These are phyloP conservation scores for Penicillium concentricum DNA, from an alignment of 2,329 filamentous ascomycete genomes.

Conservation along the genomic window DNA sequence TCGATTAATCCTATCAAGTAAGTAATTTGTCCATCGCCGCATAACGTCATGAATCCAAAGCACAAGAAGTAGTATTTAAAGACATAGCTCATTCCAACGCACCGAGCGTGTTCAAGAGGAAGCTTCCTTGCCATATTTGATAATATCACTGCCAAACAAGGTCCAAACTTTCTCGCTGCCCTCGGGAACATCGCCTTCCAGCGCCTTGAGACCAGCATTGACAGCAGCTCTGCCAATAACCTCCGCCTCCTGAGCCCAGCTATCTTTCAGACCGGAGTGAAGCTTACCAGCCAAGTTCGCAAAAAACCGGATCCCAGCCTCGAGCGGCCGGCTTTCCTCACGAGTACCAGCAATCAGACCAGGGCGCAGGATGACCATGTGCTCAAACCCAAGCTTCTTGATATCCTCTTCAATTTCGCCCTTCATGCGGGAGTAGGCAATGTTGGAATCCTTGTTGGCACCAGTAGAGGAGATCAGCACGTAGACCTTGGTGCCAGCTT, in stretches of 20 bases:
- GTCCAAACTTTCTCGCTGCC: slow-evolving; percentile 44
- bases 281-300: slow-evolving; percentile 58
- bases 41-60: not conserved
- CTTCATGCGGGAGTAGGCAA: slow-evolving; percentile 72
- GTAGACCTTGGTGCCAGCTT: slow-evolving; percentile 69
- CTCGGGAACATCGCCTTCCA: slow-evolving; percentile 40
- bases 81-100: not conserved
- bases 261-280: slow-evolving; percentile 57
- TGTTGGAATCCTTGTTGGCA: slow-evolving; percentile 52
- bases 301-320: slow-evolving; percentile 57
- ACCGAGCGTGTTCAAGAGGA: not conserved
- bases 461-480: slow-evolving; percentile 68
- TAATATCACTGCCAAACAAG: slow-evolving; percentile 39
- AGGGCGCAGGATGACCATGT: slow-evolving; percentile 71
- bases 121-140: slow-evolving; percentile 27
- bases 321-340: slow-evolving; percentile 59
- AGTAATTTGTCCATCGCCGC: not conserved
- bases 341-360: slow-evolving; percentile 73
- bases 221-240: slow-evolving; percentile 58
- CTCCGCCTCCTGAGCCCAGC: slow-evolving; percentile 69
- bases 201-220: slow-evolving; percentile 39
- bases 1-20: not conserved
- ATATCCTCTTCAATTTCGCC: slow-evolving; percentile 79
- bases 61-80: not conserved
- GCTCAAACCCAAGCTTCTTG: slow-evolving; percentile 69